Percentiles rank a stretch among this genome's conserved stretches.
Conservation (phyloP, 257 asterid genomes). For the Apocynum venetum region DNA sequence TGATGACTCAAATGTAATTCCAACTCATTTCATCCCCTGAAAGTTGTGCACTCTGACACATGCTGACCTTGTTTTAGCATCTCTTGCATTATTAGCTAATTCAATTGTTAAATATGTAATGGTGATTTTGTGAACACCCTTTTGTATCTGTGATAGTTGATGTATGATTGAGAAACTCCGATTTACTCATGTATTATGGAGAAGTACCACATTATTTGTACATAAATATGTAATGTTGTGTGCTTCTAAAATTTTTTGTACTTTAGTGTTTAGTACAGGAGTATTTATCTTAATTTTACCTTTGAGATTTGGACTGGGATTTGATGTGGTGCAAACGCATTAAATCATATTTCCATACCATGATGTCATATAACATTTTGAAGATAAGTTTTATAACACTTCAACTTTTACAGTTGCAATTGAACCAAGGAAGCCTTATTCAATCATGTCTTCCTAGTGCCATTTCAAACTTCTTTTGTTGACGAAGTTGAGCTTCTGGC, state of each 20-base stretch:
- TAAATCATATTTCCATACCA: not conserved
- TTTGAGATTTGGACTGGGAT: not conserved
- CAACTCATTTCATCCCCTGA: not conserved
- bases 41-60: too few relatives aligned
- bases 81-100: not conserved
- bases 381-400: not conserved
- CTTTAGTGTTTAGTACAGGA: not conserved
- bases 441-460: conserved; percentile 1
- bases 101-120: not conserved
- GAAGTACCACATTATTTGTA: not conserved
- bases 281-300: not conserved
- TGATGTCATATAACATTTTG: not conserved
- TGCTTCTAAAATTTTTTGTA: not conserved
- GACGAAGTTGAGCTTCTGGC: not conserved
- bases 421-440: not conserved
- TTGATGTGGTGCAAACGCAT: not conserved
- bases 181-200: not conserved
- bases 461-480: not conserved
- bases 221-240: not conserved
- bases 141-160: not conserved
- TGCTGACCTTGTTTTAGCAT: too few relatives aligned
- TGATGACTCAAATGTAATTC: not conserved
- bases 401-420: not conserved
- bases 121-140: not conserved
- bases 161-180: not conserved